Percentiles rank a stretch among this genome's conserved stretches.
These are phyloP conservation scores for Fabrea salina DNA, from an alignment of 169 alveolate genomes.

Conservation along the genomic window DNA sequence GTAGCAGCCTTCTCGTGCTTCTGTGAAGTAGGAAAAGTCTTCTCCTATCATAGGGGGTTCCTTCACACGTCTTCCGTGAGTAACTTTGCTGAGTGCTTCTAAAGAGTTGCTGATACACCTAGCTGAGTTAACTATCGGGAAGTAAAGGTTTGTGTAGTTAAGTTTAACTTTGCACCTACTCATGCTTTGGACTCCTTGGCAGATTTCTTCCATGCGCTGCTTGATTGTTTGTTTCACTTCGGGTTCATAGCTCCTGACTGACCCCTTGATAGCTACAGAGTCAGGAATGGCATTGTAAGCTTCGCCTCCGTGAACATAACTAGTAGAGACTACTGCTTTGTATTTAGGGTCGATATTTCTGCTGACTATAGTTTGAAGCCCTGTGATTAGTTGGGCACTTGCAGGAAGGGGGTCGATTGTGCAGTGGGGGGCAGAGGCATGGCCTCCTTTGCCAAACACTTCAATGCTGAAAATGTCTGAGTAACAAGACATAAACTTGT, in stretches of 20 bases:
- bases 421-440: neutral
- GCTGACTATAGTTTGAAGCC: neutral
- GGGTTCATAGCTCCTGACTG: constrained; percentile 15
- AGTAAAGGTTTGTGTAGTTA: neutral
- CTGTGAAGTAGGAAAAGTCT: constrained; percentile 14
- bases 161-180: neutral
- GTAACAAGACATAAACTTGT: neutral
- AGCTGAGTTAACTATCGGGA: neutral
- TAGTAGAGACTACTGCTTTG: neutral
- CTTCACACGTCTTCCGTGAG: neutral
- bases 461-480: constrained; percentile 2
- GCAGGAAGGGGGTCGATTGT: neutral
- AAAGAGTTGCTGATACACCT: neutral
- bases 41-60: constrained; percentile 11
- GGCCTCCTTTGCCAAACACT: constrained; percentile 19
- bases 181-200: neutral
- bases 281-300: constrained; percentile 14
- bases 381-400: neutral
- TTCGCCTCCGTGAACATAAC: constrained; percentile 1
- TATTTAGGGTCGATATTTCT: constrained; percentile 12
- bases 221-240: neutral
- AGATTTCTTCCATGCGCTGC: neutral
- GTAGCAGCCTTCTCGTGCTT: neutral
- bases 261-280: neutral
- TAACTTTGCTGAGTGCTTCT: neutral